Percentiles rank a stretch among this genome's conserved stretches.
Evolutionary conservation across 805 yeast species (phyloP).

Genomic region (Teunomyces cretensis): DNA sequence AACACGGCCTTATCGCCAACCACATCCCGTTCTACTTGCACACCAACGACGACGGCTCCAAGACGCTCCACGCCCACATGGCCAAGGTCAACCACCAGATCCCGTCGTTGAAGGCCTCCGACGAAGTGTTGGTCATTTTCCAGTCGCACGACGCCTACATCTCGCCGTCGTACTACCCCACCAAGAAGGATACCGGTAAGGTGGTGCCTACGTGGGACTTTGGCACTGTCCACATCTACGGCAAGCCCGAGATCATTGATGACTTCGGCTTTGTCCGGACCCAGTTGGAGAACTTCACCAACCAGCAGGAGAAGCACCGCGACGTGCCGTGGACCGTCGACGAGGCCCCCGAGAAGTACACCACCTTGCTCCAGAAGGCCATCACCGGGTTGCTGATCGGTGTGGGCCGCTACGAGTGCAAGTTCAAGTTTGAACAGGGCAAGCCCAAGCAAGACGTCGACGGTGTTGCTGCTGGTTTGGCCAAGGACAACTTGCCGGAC

Average conservation of each 20-base stretch:
- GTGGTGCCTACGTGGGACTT: constrained; percentile 74
- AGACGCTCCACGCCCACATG: constrained; percentile 52
- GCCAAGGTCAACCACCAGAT: constrained; percentile 54
- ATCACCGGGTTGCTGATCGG: constrained; percentile 59
- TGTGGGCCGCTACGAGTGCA: constrained; percentile 46
- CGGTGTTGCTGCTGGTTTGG: constrained; percentile 53
- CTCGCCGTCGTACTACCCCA: constrained; percentile 59
- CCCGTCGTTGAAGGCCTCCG: constrained; percentile 35
- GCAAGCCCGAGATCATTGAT: constrained; percentile 46
- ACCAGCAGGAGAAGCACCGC: constrained; percentile 46
- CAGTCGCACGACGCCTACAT: constrained; percentile 53
- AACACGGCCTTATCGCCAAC: constrained; percentile 47
- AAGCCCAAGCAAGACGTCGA: constrained; percentile 41
- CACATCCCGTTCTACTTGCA: constrained; percentile 56
- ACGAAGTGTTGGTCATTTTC: constrained; percentile 51
- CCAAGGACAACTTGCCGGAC: constrained; percentile 31
- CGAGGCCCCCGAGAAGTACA: constrained; percentile 55
- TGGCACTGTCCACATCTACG: constrained; percentile 56
- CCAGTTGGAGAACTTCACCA: constrained; percentile 45
- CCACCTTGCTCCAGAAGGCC: constrained; percentile 43
- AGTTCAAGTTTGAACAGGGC: constrained; percentile 60
- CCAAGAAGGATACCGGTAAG: constrained; percentile 55
- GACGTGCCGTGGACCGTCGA: constrained; percentile 50
- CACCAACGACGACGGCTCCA: constrained; percentile 35
- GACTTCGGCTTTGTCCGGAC: constrained; percentile 44